A percentile compares a stretch with the other conserved stretches of the same genome.
Evolutionary conservation across 805 yeast genomes (phyloP).

Genomic region (Yarrowia sp.): DNA sequence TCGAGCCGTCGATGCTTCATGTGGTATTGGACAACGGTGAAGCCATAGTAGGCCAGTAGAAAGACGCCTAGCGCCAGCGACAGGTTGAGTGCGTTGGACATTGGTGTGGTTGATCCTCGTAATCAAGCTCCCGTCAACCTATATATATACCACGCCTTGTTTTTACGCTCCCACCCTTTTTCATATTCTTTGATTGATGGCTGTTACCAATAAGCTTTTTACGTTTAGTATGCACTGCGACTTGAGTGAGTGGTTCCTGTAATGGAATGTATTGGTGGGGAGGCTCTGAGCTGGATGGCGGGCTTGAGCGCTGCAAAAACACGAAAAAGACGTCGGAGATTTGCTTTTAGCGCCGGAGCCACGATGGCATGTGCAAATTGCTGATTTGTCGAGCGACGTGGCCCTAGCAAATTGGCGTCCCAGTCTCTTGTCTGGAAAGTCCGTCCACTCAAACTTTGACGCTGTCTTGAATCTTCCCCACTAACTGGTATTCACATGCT

Average conservation of each 20-base stretch:
- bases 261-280: neutral
- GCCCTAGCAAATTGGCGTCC: no score
- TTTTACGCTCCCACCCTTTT: neutral
- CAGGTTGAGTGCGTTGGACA: slow-evolving; percentile 24
- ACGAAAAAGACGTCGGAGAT: no score
- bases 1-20: neutral
- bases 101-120: neutral
- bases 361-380: no score
- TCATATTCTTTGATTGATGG: slow-evolving; percentile 17
- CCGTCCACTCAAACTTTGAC: neutral
- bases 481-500: slow-evolving; percentile 22
- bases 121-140: neutral
- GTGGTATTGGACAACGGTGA: slow-evolving; percentile 1
- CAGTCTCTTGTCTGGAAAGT: neutral
- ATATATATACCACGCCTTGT: slow-evolving; percentile 6
- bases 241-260: neutral
- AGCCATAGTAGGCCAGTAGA: slow-evolving; percentile 1
- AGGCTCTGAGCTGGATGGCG: no score
- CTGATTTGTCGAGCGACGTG: no score
- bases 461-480: slow-evolving; percentile 20
- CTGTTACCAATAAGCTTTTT: neutral
- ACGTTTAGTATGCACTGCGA: neutral
- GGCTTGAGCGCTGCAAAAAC: no score
- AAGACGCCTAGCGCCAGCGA: slow-evolving; percentile 25
- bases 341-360: no score